Percentiles rank a stretch among this genome's conserved stretches.
phyloP scores from a whole-genome alignment of 2,329 filamentous ascomycete species.

The Huntiella abstrusa region DNA sequence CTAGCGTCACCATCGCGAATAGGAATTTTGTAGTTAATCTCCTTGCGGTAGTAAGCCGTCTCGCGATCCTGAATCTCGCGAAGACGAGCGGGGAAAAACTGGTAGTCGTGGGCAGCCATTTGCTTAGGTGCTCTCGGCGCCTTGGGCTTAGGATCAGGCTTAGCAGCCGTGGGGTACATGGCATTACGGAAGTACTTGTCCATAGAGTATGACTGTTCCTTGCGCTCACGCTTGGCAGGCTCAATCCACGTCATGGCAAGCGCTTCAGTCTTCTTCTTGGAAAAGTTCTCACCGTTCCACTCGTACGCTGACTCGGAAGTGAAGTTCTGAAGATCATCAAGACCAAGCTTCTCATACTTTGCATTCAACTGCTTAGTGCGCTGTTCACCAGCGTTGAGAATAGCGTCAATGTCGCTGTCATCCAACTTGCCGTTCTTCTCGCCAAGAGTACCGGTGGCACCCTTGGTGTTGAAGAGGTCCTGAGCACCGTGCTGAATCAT shows the following conservation, averaged over 20 bases:
- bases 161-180: slow-evolving; percentile 53
- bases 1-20: slow-evolving; percentile 77
- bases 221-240: slow-evolving; percentile 91
- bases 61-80: slow-evolving; percentile 88
- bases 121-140: slow-evolving; percentile 92
- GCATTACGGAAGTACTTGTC: slow-evolving; percentile 96
- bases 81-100: slow-evolving; percentile 78
- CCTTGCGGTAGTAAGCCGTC: slow-evolving; percentile 87
- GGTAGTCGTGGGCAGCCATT: slow-evolving; percentile 80
- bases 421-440: slow-evolving; percentile 45
- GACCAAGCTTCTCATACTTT: slow-evolving; percentile 89
- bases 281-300: slow-evolving; percentile 96
- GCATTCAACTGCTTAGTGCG: slow-evolving; percentile 79
- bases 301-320: slow-evolving; percentile 94
- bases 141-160: slow-evolving; percentile 78
- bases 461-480: slow-evolving; percentile 67
- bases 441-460: slow-evolving; percentile 39
- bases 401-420: slow-evolving; percentile 79
- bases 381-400: slow-evolving; percentile 70
- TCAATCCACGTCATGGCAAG: slow-evolving; percentile 85
- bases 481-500: slow-evolving; percentile 99
- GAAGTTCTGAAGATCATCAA: slow-evolving; percentile 95
- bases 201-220: slow-evolving; percentile 95
- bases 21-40: slow-evolving; percentile 91
- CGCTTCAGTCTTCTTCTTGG: slow-evolving; percentile 77